Base-by-base conservation (phyloP, 2,329 filamentous ascomycete species). In the Microcera coccophila region DNA sequence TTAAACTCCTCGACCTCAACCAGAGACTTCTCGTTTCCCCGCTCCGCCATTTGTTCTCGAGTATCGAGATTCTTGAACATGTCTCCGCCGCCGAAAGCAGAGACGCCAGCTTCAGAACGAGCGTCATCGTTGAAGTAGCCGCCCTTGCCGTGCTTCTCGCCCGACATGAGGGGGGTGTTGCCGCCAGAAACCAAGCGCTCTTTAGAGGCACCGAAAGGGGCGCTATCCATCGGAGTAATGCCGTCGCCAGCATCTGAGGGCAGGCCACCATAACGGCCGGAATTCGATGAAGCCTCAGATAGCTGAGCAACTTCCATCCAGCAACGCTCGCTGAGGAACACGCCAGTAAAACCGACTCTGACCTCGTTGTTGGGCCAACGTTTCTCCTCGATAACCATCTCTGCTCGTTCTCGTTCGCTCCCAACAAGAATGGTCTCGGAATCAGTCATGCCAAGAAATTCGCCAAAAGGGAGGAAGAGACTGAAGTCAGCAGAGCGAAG, bases 1-100 rank as follows among this genome's bases (percentile, higher is more conserved):
- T 79, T 79, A 50, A 84, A 80, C 58, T 90, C 87, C 51, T 98
- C 93, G 2, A 98, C 87, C 65, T 96, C 91, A 46, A 87, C 82
- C 68, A 96, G 79, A 14, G 87, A 82, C 66, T 91, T 89, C 54
- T 95, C 88, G 53, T 95, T 95, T 48, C 88, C 88, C 54, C 95
- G 91, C 68, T 97, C 91, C 1, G 91, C 88, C 80, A 98, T 89
- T 62, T 95, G 87, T 62, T 94, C 87, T 50, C 89, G 81, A 5
- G 91, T 96, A 55, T 97, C 91, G 7, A 97, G 75, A 58, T 96
- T 95, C 60, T 90, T 88, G 75, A 98, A 98, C 91, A 98, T 95
- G 63, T 98, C 93, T 7, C 93, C 90, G 40, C 80, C 87, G 36
- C 90, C 87, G 62, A 95, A 85, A 5, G 88, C 90, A n/a, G 91